Evolutionary conservation across 1,284 basidiomycete genomes (phyloP), one percentile per base, ranked within the genome.

Genomic region (Microbotryum intermedium): DNA sequence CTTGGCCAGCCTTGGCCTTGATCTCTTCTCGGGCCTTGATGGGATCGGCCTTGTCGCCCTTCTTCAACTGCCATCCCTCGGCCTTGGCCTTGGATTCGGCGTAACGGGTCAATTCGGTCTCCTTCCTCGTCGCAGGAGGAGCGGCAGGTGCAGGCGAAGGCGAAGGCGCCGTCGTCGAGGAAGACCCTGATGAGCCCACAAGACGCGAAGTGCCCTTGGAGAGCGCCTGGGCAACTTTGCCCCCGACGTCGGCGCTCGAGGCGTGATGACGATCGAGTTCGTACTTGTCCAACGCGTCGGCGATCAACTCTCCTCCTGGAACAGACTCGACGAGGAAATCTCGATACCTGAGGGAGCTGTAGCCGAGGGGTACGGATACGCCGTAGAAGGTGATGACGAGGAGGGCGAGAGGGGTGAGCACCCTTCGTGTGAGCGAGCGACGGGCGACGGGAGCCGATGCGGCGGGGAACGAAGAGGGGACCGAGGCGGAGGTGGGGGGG

Each of bases 251-350:
- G 57, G 75, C 68, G 18, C 68, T 65, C 67, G 90, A 86, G 86
- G 87, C 89, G 6, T 39, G 34, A 39, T 18, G 13, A 39, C 34
- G 34, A 39, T 39, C 34, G 47, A 70, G 55, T 26, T 84, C 80
- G 69, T 85, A 78, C 50, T 83, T 80, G 73, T 93, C 88, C 8
- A 86, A 86, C 71, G 84, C 88, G 62, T 91, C 84, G 44, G 93
- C 79, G 72, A 94, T 80, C 25, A 79, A 72, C 68, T 87, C 82
- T 48, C 85, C 92, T 28, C 77, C 74, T 4, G 90, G 90, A 52
- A 90, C 84, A 61, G 82, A 79, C 70, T 87, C 84, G 62, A 83
- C 79, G 78, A 92, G 92, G 72, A 91, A 80, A 70, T 90, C 84
- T 73, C 85, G 83, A 78, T 88, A 89, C 6, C 78, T 74, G 67